phyloP scores from a whole-genome alignment of 805 yeast species.

The Schizosaccharomyces octosporus region DNA sequence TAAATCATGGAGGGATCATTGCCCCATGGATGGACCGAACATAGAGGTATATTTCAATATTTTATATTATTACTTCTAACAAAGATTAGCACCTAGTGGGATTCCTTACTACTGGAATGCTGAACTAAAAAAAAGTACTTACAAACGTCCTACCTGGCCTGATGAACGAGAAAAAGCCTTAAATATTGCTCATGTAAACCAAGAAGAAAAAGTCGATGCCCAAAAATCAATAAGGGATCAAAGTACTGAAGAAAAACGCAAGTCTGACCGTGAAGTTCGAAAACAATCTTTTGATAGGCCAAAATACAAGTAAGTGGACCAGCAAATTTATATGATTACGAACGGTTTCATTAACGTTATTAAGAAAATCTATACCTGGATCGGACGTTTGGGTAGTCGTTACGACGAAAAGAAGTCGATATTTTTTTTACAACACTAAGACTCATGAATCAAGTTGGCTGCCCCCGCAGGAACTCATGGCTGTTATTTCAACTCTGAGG shows the following conservation, averaged over 20 bases:
- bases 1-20: conserved; percentile 4
- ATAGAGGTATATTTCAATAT: conserved; percentile 5
- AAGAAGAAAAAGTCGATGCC: neutral
- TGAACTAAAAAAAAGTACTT: conserved; percentile 17
- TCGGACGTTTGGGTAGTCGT: conserved; percentile 20
- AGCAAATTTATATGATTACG: conserved; percentile 1
- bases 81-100: conserved; percentile 15
- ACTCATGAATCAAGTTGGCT: conserved; percentile 16
- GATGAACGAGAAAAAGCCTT: conserved; percentile 7
- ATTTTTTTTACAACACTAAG: conserved; percentile 17
- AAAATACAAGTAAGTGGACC: conserved; percentile 3
- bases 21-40: conserved; percentile 18
- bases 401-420: conserved; percentile 19
- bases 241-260: neutral
- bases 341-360: conserved; percentile 7
- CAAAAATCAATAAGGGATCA: neutral
- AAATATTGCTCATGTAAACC: neutral
- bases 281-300: conserved; percentile 5
- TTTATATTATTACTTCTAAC: neutral
- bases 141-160: conserved; percentile 14
- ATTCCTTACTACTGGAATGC: conserved; percentile 18
- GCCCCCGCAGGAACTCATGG: conserved; percentile 13
- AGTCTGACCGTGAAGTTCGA: conserved; percentile 2
- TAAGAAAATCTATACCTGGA: conserved; percentile 5
- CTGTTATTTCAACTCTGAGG: conserved; percentile 10